A percentile compares a stretch with the other conserved stretches of the same genome.
Conservation (phyloP, 176 grass and related monocot genomes). For the Aechmea fasciata region DNA sequence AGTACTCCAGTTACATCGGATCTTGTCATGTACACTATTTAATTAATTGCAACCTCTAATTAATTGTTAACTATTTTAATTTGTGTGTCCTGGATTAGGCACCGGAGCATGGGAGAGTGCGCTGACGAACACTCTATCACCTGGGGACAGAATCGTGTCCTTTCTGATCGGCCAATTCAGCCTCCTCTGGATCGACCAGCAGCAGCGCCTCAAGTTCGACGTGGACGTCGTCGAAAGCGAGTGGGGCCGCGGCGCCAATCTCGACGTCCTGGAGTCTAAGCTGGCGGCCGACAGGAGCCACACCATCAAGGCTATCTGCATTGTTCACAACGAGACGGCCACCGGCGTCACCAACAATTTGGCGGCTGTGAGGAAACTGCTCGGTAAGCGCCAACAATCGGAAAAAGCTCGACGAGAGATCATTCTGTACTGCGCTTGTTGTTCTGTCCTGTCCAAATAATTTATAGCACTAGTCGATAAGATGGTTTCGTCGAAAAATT, state of each 20-base stretch:
- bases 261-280: constrained; percentile 47
- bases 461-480: too few species aligned
- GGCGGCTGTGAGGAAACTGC: constrained; percentile 47
- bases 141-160: constrained; percentile 62
- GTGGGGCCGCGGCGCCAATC: constrained; percentile 75
- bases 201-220: constrained; percentile 73
- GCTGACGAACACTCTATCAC: constrained; percentile 94
- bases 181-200: constrained; percentile 98
- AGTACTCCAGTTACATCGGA: too few species aligned
- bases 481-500: too few species aligned
- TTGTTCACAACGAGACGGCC: constrained; percentile 99
- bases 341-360: constrained; percentile 95
- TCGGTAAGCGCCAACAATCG: constrained; percentile 26
- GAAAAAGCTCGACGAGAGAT: too few species aligned
- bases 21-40: too few species aligned
- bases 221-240: constrained; percentile 88
- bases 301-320: constrained; percentile 87
- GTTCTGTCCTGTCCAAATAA: too few species aligned
- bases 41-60: too few species aligned
- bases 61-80: neutral
- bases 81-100: constrained; percentile 23
- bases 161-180: constrained; percentile 94
- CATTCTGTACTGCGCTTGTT: too few species aligned
- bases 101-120: constrained; percentile 98
- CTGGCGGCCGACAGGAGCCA: constrained; percentile 35